Base-by-base conservation (phyloP, 306 rosid species). In the Pterocarpus santalinus region DNA sequence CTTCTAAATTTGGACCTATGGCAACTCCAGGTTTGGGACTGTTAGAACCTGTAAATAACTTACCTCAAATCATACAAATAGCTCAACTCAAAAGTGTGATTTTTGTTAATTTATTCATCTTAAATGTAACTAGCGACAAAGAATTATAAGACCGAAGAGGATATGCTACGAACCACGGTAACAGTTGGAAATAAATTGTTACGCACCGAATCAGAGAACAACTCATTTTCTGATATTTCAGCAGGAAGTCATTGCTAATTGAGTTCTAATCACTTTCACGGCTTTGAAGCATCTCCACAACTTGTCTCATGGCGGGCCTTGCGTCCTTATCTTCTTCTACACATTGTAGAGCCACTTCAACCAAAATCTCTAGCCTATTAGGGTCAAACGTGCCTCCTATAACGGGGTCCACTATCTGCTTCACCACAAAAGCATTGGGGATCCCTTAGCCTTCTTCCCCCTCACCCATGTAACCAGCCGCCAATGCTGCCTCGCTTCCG, bases 231-330 rank as follows among this genome's bases (percentile, higher is more conserved):
- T 22, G 28, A 22, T 22, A 22, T 22, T 3, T 55, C 11, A 28
- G 15, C 41, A 60, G 5, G 16, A 61, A 28, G 36, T 15, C 46
- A 32, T 15, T n/a, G 56, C 22, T 10, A 38, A 22, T 8, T n/a
- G 7, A 55, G 28, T 16, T 7, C 8, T 4, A 58, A 58, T 77
- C 67, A 71, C 36, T 71, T 34, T 80, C 77, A 32, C 32, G 55
- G 2, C 55, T 56, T 17, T 56, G 15, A 62, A 84, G 90, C 86
- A 74, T 84, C 84, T 82, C 79, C 39, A 82, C 82, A 0, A 85
- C 89, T 33, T 83, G 86, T 5, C 84, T 80, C 91, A 88, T 85
- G 14, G 77, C 73, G n/a, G 89, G 89, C 44, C 91, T 80, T 46
- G 73, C 74, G 7, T 79, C 87, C 63, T 4, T 85, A 5, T 88